These are phyloP conservation scores for Boletus bicolor DNA, from an alignment of 768 basidiomycete genomes.

Conservation along the genomic window DNA sequence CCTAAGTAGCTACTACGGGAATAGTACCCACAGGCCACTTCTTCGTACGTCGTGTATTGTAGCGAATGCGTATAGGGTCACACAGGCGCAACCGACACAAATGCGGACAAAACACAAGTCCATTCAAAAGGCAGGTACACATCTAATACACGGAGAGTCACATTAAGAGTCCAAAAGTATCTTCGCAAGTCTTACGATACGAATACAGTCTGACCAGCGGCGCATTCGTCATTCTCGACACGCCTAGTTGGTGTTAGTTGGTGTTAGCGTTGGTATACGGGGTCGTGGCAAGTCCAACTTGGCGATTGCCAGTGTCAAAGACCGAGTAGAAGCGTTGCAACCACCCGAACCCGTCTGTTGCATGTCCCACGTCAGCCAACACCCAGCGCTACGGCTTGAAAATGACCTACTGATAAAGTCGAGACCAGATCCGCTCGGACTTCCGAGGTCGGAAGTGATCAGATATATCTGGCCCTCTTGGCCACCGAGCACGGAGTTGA, in stretches of 20 bases:
- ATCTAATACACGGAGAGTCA: not conserved
- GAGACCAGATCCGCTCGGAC: constrained; percentile 50
- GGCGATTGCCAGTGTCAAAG: constrained; percentile 37
- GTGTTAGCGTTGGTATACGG: constrained; percentile 44
- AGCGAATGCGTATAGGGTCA: not conserved
- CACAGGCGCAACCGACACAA: not conserved
- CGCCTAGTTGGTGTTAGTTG: constrained; percentile 38
- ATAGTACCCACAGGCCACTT: no score
- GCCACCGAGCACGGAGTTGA: constrained; percentile 60
- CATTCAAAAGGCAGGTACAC: not conserved
- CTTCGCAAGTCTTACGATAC: not conserved
- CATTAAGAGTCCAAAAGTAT: not conserved
- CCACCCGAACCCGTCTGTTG: constrained; percentile 52
- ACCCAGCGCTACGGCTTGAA: not conserved
- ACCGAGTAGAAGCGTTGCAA: constrained; percentile 61
- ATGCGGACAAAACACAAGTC: not conserved
- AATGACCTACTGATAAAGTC: constrained; percentile 57
- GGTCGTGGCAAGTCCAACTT: constrained; percentile 28
- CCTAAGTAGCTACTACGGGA: no score
- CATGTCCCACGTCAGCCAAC: not conserved
- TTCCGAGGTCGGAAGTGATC: constrained; percentile 52
- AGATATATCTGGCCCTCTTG: constrained; percentile 49
- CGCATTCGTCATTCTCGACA: not conserved
- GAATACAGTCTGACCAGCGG: not conserved
- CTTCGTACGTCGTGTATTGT: no score